Percentiles rank a stretch among this genome's conserved stretches.
Conservation (phyloP, 768 basidiomycete species). For the Mycena alexandri region DNA sequence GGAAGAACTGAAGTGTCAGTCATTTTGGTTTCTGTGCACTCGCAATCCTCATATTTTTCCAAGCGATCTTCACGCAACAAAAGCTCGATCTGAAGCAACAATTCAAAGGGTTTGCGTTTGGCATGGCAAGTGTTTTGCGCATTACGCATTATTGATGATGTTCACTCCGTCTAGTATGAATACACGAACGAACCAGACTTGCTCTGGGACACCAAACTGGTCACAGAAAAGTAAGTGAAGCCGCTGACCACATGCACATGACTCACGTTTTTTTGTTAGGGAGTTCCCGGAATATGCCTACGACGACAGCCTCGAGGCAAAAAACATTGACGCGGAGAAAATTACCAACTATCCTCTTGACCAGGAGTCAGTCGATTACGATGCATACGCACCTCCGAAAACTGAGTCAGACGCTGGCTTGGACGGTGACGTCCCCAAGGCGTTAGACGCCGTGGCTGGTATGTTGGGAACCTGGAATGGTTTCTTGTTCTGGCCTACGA, state of each 20-base stretch:
- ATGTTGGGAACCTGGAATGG: constrained; percentile 32
- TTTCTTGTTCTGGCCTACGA: constrained; percentile 12
- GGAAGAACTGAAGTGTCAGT: constrained; percentile 13
- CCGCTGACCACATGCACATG: not conserved
- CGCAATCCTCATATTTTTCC: not conserved
- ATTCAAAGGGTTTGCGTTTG: constrained; percentile 42
- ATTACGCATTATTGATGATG: not conserved
- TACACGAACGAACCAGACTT: constrained; percentile 24
- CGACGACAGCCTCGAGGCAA: constrained; percentile 29
- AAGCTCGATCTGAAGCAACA: constrained; percentile 23
- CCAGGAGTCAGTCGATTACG: constrained; percentile 26
- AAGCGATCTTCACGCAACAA: constrained; percentile 43
- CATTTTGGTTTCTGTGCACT: not conserved
- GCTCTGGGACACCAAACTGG: constrained; percentile 16
- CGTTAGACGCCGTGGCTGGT: not conserved
- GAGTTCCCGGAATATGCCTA: constrained; percentile 28
- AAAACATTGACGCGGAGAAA: constrained; percentile 23
- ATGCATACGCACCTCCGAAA: constrained; percentile 18
- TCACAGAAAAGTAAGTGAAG: constrained; percentile 24
- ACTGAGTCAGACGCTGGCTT: too few relatives aligned
- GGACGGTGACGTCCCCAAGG: not conserved
- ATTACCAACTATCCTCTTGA: constrained; percentile 34
- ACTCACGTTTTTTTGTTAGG: not conserved
- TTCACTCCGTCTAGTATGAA: constrained; percentile 22
- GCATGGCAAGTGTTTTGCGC: constrained; percentile 37